Evolutionary conservation across 73 alveolate genomes (phyloP), one percentile per base, ranked within the genome.

Genomic region (Paramecium primaurelia): DNA sequence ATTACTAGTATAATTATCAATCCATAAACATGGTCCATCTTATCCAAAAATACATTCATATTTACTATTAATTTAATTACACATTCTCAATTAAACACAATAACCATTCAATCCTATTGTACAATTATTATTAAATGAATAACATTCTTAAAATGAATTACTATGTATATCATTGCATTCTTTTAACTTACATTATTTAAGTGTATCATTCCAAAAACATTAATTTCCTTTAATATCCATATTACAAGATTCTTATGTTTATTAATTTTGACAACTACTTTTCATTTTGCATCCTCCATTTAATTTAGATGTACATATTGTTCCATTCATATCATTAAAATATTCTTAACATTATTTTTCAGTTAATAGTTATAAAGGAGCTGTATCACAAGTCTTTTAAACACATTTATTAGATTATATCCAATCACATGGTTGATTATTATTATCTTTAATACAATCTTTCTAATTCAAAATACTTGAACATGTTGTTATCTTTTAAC

Each of bases 11-110:
- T 64, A 64, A 80, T 80, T 80, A 45, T 80, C 58, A 26, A 80
- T 49, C 71, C 73, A 80, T 80, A 80, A 80, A 80, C 91, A 80
- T 7, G 75, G 71, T 4, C 91, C 91, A 80, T 80, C 91, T 26
- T 26, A 25, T 32, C 91, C 91, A 25, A 18, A 18, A 11, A 80
- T 49, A 45, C 91, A 80, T 49, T 28, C 44, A 18, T 45, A 22
- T 28, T 40, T 42, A 44, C 2, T 80, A 8, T 1, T 18, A n/a
- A 32, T 32, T 25, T 25, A 8, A 44, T 28, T 25, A 25, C 91
- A 80, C 3, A 10, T 14, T 42, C 12, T 47, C 34, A 80, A 40
- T 42, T 2, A 3, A 0, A 18, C 54, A 47, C 91, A 80, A 26
- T 25, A 8, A 18, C 42, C 91, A 20, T 64, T 26, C 12, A 34